Conservation (phyloP, 352 stramenopile species). For the Phytophthora sp. region DNA sequence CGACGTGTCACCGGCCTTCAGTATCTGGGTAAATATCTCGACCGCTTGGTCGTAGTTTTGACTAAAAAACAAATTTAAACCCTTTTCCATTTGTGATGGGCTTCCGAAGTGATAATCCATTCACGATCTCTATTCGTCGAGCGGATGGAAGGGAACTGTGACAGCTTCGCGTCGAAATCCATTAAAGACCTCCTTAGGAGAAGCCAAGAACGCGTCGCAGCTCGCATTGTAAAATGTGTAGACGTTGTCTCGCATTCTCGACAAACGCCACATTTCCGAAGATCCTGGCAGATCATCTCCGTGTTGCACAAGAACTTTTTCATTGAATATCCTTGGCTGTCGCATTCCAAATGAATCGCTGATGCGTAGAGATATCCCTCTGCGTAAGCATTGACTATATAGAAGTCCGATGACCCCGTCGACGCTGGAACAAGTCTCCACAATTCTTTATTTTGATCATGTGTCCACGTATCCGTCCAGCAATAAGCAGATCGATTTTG, state of each 20-base stretch:
- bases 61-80: neutral
- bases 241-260: neutral
- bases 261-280: slow-evolving; percentile 4
- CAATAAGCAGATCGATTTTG: neutral
- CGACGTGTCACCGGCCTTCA: neutral
- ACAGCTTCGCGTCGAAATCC: neutral
- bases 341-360: neutral
- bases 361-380: slow-evolving; percentile 6
- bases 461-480: neutral
- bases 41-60: slow-evolving; percentile 1
- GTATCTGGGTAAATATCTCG: neutral
- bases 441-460: slow-evolving; percentile 7
- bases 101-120: slow-evolving; percentile 1
- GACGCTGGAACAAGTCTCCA: slow-evolving; percentile 13
- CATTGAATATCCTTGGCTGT: neutral
- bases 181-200: neutral
- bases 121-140: slow-evolving; percentile 4
- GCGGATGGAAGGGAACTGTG: neutral
- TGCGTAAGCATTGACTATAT: slow-evolving; percentile 2
- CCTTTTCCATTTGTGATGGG: slow-evolving; percentile 2
- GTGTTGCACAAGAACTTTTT: slow-evolving; percentile 4
- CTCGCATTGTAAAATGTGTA: slow-evolving; percentile 4
- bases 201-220: slow-evolving; percentile 6
- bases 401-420: slow-evolving; percentile 5
- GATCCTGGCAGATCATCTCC: neutral